Evolutionary conservation across 768 basidiomycete species (phyloP).

Genomic region (Russula lepida): DNA sequence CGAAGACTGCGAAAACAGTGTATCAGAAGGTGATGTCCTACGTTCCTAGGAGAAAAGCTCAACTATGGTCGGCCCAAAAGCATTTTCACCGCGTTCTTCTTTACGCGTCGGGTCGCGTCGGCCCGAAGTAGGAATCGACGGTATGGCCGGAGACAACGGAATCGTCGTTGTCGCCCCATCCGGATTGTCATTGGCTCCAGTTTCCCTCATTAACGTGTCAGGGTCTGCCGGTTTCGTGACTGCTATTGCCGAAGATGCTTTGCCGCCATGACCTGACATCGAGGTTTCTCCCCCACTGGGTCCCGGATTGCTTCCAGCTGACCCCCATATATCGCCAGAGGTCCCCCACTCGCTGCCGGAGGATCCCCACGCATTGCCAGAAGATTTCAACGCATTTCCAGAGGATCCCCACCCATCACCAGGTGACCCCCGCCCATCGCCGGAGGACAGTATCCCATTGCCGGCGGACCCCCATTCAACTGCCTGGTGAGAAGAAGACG

Average conservation of each 20-base stretch:
- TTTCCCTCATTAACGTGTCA: not conserved
- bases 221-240: not conserved
- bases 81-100: not conserved
- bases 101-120: not conserved
- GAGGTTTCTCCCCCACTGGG: slow-evolving; percentile 7
- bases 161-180: not conserved
- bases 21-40: not conserved
- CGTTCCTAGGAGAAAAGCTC: not conserved
- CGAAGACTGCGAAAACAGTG: not conserved
- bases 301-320: not conserved
- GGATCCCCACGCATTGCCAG: too few relatives aligned
- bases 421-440: not conserved
- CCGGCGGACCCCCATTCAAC: slow-evolving; percentile 1
- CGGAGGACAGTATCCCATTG: not conserved
- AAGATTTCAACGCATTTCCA: too few relatives aligned
- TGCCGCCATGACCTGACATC: not conserved
- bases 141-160: not conserved
- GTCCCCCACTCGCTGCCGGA: not conserved
- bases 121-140: not conserved
- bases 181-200: not conserved
- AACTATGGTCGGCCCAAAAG: not conserved
- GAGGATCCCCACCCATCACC: not conserved
- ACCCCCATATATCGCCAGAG: not conserved
- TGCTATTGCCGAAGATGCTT: not conserved
- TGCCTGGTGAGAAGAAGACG: not conserved